Base-by-base conservation (phyloP, 2,329 filamentous ascomycete genomes). In the Fusarium nematophilum region DNA sequence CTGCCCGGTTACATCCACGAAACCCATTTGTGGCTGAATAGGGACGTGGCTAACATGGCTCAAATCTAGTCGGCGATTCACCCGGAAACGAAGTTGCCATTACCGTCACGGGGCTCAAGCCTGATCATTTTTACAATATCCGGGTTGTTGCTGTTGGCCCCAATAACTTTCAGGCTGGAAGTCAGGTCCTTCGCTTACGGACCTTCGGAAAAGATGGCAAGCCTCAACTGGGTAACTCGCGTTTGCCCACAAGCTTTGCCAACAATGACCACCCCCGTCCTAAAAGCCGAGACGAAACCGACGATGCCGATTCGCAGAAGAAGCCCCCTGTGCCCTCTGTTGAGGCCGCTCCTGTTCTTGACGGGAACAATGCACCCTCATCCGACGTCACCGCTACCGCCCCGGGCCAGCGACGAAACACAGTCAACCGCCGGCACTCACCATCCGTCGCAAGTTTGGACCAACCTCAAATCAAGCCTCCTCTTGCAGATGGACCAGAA, bases 141-240 rank as follows among this genome's bases (percentile, higher is more conserved):
- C 90, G 94, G 57, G 92, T 98, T 48, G 91, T 97, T 65, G 92
- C 94, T 31, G 90, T 97, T 48, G 96, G 94, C 42, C 86, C 90
- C 25, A 92, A 93, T 66, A 96, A 95, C 74, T 98, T 98, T 69
- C 92, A 96, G 71, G 92, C 93, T 1, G 90, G 92, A 30, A 97
- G 95, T 73, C 84, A 87, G 5, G 87, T 96, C 30, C 88, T 98
- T 62, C 90, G 95, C 49, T 81, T 99, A 49, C 86, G 90, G 67
- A 98, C 95, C 39, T 88, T 85, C 73, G 84, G 80, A 71, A 82
- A 79, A 65, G 87, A 89, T 74, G 86, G 86, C 49, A 83, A 83
- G 25, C 87, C 86, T n/a, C 79, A 83, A 31, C 77, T 88, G 13
- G 84, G 83, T 37, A 82, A 83, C 64, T 80, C 81, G 2, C 81